Percentiles rank a stretch among this genome's conserved stretches.
These are phyloP conservation scores for Solanum bulbocastanum DNA, from an alignment of 257 asterid species.

Conservation along the genomic window DNA sequence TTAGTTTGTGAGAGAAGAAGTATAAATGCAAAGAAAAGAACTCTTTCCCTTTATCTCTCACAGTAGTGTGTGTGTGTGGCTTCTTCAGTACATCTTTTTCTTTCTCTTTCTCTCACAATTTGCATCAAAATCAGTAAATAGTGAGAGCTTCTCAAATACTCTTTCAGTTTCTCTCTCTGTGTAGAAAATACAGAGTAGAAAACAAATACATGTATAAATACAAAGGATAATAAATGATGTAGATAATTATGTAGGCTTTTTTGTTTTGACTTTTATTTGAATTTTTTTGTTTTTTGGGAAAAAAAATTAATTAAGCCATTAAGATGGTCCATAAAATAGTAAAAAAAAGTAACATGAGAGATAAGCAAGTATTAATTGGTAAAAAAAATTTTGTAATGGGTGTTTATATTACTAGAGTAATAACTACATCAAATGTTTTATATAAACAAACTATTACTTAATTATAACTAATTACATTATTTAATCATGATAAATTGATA, in stretches of 20 bases:
- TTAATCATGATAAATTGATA: neutral
- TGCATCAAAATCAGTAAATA: constrained; percentile 63
- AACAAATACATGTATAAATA: neutral
- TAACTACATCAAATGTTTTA: neutral
- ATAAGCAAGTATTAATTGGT: neutral
- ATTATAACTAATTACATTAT: too few relatives aligned
- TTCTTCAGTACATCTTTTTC: constrained; percentile 34
- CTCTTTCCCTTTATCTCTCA: constrained; percentile 6
- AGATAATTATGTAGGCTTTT: neutral
- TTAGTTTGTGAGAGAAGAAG: neutral
- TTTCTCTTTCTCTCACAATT: constrained; percentile 10
- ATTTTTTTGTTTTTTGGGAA: neutral
- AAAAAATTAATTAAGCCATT: neutral
- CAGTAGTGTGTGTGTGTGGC: constrained; percentile 19
- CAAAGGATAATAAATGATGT: neutral
- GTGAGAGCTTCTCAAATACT: constrained; percentile 61
- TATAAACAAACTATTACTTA: too few relatives aligned
- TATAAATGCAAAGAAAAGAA: neutral
- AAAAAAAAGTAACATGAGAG: neutral
- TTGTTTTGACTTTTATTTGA: neutral
- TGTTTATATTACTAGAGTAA: neutral
- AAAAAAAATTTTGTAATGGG: neutral
- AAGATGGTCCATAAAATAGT: neutral
- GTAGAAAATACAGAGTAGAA: neutral
- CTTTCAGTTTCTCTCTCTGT: neutral